phyloP scores from a whole-genome alignment of 2,329 filamentous ascomycete genomes.

The Aspergillus brunneoviolaceus region DNA sequence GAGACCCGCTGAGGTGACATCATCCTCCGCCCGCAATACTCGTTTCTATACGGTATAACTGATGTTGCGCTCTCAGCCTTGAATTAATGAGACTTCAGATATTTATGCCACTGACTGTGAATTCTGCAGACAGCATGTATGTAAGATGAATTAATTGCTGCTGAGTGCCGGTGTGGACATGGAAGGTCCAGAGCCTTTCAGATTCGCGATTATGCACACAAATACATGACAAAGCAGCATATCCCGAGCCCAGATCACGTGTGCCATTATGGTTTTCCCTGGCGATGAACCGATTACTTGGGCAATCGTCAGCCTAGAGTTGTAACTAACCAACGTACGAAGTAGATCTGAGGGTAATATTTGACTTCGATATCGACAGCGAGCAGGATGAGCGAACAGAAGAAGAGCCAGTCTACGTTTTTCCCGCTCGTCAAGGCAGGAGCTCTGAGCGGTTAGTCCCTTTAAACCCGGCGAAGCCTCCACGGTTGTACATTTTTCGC shows the following conservation, averaged over 20 bases:
- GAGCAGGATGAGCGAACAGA: neutral
- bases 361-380: neutral
- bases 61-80: too few species aligned
- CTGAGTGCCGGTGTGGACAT: too few species aligned
- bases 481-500: neutral
- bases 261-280: neutral
- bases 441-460: slow-evolving; percentile 55
- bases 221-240: neutral
- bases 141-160: too few species aligned
- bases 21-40: neutral
- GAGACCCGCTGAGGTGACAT: slow-evolving; percentile 4
- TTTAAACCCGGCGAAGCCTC: slow-evolving; percentile 7
- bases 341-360: neutral
- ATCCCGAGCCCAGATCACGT: neutral
- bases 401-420: neutral
- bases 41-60: too few species aligned
- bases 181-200: too few species aligned
- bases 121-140: too few species aligned
- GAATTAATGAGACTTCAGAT: too few species aligned
- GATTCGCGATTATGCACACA: neutral
- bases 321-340: neutral
- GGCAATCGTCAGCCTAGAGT: neutral
- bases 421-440: slow-evolving; percentile 57
- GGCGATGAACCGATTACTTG: neutral
- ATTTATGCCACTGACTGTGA: too few species aligned